A percentile compares a stretch with the other conserved stretches of the same genome.
Evolutionary conservation across 2,329 filamentous ascomycete genomes (phyloP).

Genomic region (Xylogone sp.): DNA sequence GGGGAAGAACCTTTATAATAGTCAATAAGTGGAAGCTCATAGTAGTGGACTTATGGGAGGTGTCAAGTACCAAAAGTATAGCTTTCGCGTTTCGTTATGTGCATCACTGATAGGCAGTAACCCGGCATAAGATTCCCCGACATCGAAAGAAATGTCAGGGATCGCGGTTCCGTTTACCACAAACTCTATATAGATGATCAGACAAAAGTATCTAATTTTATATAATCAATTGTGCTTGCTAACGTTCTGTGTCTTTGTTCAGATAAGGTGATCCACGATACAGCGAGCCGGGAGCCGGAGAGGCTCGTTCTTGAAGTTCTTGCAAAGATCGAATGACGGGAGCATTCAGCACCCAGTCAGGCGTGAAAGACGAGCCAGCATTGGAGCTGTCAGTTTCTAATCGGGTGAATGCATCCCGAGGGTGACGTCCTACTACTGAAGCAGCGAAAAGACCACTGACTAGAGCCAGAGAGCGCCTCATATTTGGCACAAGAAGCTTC

Average conservation of each 20-base stretch:
- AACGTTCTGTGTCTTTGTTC: not conserved
- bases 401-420: not conserved
- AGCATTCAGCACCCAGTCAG: not conserved
- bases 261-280: not conserved
- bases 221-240: not conserved
- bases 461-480: not conserved
- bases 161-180: slow-evolving; percentile 60
- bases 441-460: not conserved
- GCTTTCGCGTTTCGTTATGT: slow-evolving; percentile 47
- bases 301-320: not conserved
- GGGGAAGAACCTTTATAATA: slow-evolving; percentile 3
- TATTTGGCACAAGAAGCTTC: not conserved
- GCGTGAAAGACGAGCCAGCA: not conserved
- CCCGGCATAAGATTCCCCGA: slow-evolving; percentile 23
- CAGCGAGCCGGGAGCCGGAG: not conserved
- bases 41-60: slow-evolving; percentile 12
- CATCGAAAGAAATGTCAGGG: slow-evolving; percentile 19
- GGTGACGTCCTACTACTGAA: not conserved
- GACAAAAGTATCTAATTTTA: not conserved
- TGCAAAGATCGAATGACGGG: not conserved
- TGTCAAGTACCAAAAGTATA: slow-evolving; percentile 32
- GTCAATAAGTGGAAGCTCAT: not conserved
- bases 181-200: slow-evolving; percentile 43
- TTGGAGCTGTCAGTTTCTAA: not conserved
- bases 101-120: slow-evolving; percentile 47